phyloP scores from a whole-genome alignment of 2,329 filamentous ascomycete species.

The Pestalotiopsis sp. region DNA sequence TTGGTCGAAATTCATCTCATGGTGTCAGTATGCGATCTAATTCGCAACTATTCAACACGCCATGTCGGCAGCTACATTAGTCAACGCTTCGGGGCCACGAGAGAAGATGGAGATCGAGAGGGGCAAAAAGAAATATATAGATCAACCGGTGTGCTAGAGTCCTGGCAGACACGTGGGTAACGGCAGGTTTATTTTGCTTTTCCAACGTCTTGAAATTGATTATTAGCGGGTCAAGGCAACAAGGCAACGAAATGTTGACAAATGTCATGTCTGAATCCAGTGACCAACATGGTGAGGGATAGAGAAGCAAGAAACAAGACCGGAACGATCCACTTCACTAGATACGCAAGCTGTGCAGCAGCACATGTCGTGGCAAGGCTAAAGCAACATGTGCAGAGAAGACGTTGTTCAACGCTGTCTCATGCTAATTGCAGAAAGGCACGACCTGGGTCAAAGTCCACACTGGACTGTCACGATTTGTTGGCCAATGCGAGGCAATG shows the following conservation, averaged over 20 bases:
- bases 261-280: no score
- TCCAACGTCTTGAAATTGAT: neutral
- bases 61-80: neutral
- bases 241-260: neutral
- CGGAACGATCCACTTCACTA: neutral
- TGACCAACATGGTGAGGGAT: neutral
- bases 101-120: neutral
- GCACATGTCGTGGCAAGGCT: neutral
- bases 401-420: neutral
- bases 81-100: neutral
- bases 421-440: neutral
- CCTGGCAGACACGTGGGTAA: neutral
- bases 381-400: neutral
- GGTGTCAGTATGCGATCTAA: neutral
- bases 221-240: neutral
- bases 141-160: neutral
- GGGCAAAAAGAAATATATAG: neutral
- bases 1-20: neutral
- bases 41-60: neutral
- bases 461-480: neutral
- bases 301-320: neutral
- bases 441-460: neutral
- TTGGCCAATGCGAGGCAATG: neutral
- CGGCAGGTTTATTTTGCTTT: neutral
- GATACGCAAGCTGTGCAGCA: neutral